These are phyloP conservation scores for Rhodotorula sp. DNA, from an alignment of 1,284 basidiomycete species.

Conservation along the genomic window DNA sequence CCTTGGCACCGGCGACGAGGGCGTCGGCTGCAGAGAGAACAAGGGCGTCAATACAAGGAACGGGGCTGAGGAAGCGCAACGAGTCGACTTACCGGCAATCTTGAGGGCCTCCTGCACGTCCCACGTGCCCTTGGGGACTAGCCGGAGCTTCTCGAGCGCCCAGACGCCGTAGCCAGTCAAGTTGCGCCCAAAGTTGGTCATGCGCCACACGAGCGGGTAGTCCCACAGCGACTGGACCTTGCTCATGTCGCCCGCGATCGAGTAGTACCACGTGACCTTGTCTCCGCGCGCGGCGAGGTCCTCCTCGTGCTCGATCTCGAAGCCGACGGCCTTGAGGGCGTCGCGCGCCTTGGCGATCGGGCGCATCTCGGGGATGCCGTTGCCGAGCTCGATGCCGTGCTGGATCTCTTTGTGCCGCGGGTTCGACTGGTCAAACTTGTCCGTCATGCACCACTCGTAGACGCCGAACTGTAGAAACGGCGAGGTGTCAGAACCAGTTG, in stretches of 20 bases:
- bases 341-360: constrained; percentile 68
- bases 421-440: constrained; percentile 81
- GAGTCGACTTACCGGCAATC: constrained; percentile 58
- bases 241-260: constrained; percentile 61
- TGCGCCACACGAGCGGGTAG: constrained; percentile 64
- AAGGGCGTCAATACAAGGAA: neutral
- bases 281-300: constrained; percentile 78
- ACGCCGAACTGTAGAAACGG: constrained; percentile 68
- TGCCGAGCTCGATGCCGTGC: constrained; percentile 72
- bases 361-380: constrained; percentile 98
- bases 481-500: constrained; percentile 4
- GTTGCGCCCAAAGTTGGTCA: constrained; percentile 81
- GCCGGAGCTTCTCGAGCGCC: constrained; percentile 70
- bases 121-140: constrained; percentile 89
- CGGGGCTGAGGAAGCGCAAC: neutral
- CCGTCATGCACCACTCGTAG: constrained; percentile 99
- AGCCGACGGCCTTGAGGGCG: constrained; percentile 81
- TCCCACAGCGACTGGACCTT: constrained; percentile 96
- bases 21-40: neutral
- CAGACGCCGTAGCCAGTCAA: constrained; percentile 80
- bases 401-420: constrained; percentile 85
- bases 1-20: neutral
- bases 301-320: constrained; percentile 86
- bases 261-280: constrained; percentile 81
- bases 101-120: constrained; percentile 88